Conservation (phyloP, 2,329 filamentous ascomycete genomes). For the Dendryphion nanum region DNA sequence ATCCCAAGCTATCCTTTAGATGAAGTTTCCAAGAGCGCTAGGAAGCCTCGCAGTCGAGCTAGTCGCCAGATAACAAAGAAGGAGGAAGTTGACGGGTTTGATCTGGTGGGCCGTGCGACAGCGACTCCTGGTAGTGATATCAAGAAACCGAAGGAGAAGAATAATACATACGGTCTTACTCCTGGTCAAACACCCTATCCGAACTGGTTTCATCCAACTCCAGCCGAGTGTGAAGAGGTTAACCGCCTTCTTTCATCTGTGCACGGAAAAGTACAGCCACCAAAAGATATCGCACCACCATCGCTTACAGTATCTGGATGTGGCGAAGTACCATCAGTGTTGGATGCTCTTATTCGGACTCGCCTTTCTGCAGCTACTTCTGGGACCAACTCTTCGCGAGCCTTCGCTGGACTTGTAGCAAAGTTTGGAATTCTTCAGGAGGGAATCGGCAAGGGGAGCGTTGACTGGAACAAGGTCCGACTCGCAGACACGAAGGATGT, state of each 20-base stretch:
- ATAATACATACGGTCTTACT: conserved; percentile 45
- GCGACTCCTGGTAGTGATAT: too few species aligned
- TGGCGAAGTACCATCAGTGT: conserved; percentile 63
- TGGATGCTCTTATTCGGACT: conserved; percentile 63
- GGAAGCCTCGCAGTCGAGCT: too few species aligned
- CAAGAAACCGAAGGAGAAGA: conserved; percentile 43
- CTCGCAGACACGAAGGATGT: conserved; percentile 59
- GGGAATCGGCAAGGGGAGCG: conserved; percentile 67
- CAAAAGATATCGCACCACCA: conserved; percentile 66
- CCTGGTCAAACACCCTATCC: conserved; percentile 64
- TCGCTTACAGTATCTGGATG: conserved; percentile 71
- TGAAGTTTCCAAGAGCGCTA: too few species aligned
- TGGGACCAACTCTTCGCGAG: conserved; percentile 60
- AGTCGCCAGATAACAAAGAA: too few species aligned
- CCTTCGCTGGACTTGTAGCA: conserved; percentile 64
- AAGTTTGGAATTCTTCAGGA: conserved; percentile 62
- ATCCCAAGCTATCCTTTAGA: too few species aligned
- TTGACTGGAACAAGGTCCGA: conserved; percentile 72
- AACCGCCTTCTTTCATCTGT: conserved; percentile 61
- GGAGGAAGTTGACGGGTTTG: too few species aligned
- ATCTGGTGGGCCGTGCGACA: too few species aligned
- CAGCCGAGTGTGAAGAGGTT: conserved; percentile 68
- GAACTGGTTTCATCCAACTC: conserved; percentile 62
- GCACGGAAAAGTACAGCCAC: conserved; percentile 65
- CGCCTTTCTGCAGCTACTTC: conserved; percentile 62